phyloP scores from a whole-genome alignment of 2,329 filamentous ascomycete genomes.

The Phialocephala subalpina region DNA sequence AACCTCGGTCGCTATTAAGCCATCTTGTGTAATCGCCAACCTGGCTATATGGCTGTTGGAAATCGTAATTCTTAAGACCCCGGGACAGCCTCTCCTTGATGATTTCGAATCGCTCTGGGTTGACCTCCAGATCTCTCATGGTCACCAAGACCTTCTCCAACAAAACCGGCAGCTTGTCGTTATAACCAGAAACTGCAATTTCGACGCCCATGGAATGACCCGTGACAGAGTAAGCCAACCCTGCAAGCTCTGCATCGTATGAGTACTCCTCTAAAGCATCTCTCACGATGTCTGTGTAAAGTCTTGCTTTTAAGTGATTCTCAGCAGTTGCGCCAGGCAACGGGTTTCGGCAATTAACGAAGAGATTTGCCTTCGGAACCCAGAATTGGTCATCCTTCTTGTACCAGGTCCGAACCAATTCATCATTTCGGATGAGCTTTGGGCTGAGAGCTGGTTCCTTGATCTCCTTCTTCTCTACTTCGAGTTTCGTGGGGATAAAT shows the following conservation, averaged over 20 bases:
- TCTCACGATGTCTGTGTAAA: conserved; percentile 86
- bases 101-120: conserved; percentile 88
- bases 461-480: conserved; percentile 95
- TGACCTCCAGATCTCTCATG: conserved; percentile 84
- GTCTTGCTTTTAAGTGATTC: conserved; percentile 76
- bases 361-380: conserved; percentile 92
- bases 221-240: conserved; percentile 82
- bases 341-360: conserved; percentile 82
- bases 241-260: conserved; percentile 94
- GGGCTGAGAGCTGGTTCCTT: conserved; percentile 76
- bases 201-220: conserved; percentile 78
- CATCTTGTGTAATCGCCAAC: conserved; percentile 84
- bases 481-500: conserved; percentile 91
- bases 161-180: conserved; percentile 92
- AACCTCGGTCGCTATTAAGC: conserved; percentile 79
- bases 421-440: conserved; percentile 85
- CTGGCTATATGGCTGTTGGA: conserved; percentile 88
- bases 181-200: conserved; percentile 87
- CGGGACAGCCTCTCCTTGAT: conserved; percentile 85
- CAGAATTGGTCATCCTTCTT: conserved; percentile 99
- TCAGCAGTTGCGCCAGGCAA: conserved; percentile 81
- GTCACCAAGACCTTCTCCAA: conserved; percentile 87
- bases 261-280: conserved; percentile 93
- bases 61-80: conserved; percentile 85
- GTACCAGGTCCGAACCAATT: conserved; percentile 85